Evolutionary conservation across 805 yeast genomes (phyloP), one percentile per base, ranked within the genome.

Genomic region (Pichia eremophila): DNA sequence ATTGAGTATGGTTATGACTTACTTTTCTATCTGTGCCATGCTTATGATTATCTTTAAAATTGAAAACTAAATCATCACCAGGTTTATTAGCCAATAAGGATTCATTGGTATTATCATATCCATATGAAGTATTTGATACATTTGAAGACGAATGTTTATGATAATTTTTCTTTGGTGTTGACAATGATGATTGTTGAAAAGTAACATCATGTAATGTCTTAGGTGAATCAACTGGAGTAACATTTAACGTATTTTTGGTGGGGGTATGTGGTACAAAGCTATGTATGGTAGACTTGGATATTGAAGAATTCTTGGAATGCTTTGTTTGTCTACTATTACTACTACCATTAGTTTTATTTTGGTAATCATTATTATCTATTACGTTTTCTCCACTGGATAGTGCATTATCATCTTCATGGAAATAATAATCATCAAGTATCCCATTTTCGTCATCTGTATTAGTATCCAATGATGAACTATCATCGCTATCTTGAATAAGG

Each of bases 181-280:
- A 19, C 19, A 41, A 41, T 7, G 47, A n/a, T 2, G 54, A 50
- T 25, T 38, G 40, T 14, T 36, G 36, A 19, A 53, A 53, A 17
- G 50, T 41, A 11, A 11, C 3, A 2, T 12, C 40, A 14, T n/a
- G 15, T 14, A 15, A 2, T 4, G 8, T 6, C 19, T 25, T 35
- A n/a, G 54, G 51, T 4, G 50, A 51, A 14, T 27, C 40, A n/a
- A 38, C 28, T 5, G 54, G 54, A 15, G 54, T 52, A 31, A 12
- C 2, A 31, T 51, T 49, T 0, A 50, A 4, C 8, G n/a, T 8
- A 8, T 40, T 37, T 35, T 32, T 48, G 17, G 55, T 51, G 17
- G 55, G 54, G 3, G 54, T 52, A 14, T 48, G 44, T 15, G 47
- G 50, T 15, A 40, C 19, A 41, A 44, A 40, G 22, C 31, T 34